Base-by-base conservation (phyloP, 345 rosid genomes). In the Eucalyptus globulus region DNA sequence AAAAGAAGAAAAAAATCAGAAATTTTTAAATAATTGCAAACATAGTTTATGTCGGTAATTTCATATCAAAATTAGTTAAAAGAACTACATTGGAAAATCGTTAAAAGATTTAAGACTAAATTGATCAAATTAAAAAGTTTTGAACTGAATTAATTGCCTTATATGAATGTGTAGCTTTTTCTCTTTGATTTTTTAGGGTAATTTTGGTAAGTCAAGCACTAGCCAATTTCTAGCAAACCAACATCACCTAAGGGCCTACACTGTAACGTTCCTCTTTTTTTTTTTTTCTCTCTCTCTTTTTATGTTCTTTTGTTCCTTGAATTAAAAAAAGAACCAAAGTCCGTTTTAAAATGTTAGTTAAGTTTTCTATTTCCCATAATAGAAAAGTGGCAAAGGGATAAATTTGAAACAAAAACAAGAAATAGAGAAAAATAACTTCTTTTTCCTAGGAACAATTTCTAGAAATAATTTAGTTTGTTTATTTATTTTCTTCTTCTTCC, bases 251-350 rank as follows among this genome's bases (percentile, higher is more conserved):
- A 69, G 21, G 22, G 26, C 45, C 43, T 16, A 13, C 9, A 60
- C 0, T 5, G 56, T 8, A 53, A 53, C 0, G 2, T 19, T 53
- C 67, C 4, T 60, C 15, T 0, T 27, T 4, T 7, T 6, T 14
- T 14, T 16, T 6, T 7, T 6, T 6, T 6, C n/a, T 14, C 3
- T 16, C 12, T 47, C 1, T 6, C 6, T 51, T 19, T 53, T 17
- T 7, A 3, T 53, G 56, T 53, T 53, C 56, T 53, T 53, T 53
- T 53, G 11, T 53, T 53, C 2, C 58, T 53, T 1, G 24, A 0
- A 21, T 53, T 19, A 21, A 21, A 53, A 19, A 53, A 53, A 53
- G 26, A 53, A 8, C 11, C 9, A 7, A 53, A 53, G 10, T 53
- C 11, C 26, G 1, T 53, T 53, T 53, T 8, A 21, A 53, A 21